A percentile compares a stretch with the other conserved stretches of the same genome.
Evolutionary conservation across 2,329 filamentous ascomycete genomes (phyloP).

Genomic region (Massarina eburnea): DNA sequence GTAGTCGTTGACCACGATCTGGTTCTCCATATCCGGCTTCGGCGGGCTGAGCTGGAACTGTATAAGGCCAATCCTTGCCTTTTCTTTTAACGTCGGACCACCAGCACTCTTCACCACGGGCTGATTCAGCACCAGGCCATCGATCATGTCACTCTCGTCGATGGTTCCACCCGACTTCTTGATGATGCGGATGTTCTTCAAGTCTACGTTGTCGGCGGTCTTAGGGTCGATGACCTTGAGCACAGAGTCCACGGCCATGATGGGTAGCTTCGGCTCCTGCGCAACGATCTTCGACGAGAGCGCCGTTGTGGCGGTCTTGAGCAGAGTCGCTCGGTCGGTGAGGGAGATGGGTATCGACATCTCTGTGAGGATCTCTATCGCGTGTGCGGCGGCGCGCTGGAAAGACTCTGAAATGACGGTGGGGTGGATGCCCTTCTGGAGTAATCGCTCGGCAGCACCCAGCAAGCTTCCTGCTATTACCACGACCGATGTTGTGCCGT

Average conservation of each 20-base stretch:
- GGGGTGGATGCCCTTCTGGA: conserved; percentile 89
- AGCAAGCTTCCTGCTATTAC: conserved; percentile 96
- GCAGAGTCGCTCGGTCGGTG: conserved; percentile 81
- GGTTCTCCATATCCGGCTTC: conserved; percentile 99
- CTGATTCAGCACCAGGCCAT: conserved; percentile 90
- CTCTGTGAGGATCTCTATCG: conserved; percentile 85
- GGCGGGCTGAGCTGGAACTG: conserved; percentile 98
- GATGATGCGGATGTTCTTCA: conserved; percentile 93
- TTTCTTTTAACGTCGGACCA: conserved; percentile 90
- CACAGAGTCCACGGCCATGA: conserved; percentile 97
- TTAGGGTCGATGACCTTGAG: conserved; percentile 94
- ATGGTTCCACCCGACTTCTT: conserved; percentile 99
- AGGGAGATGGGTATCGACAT: conserved; percentile 95
- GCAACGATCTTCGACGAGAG: conserved; percentile 98
- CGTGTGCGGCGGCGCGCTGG: conserved; percentile 86
- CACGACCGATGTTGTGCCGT: conserved; percentile 96
- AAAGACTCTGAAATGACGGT: conserved; percentile 98
- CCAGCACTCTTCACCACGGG: conserved; percentile 90
- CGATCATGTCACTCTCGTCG: conserved; percentile 96
- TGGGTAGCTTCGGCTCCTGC: conserved; percentile 94
- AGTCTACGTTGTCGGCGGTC: conserved; percentile 93
- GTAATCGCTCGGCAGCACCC: conserved; percentile 86
- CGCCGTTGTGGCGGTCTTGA: conserved; percentile 95
- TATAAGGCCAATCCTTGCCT: conserved; percentile 93
- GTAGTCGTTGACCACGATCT: conserved; percentile 98